phyloP scores from a whole-genome alignment of 768 basidiomycete species.

The Suillus brevipes region DNA sequence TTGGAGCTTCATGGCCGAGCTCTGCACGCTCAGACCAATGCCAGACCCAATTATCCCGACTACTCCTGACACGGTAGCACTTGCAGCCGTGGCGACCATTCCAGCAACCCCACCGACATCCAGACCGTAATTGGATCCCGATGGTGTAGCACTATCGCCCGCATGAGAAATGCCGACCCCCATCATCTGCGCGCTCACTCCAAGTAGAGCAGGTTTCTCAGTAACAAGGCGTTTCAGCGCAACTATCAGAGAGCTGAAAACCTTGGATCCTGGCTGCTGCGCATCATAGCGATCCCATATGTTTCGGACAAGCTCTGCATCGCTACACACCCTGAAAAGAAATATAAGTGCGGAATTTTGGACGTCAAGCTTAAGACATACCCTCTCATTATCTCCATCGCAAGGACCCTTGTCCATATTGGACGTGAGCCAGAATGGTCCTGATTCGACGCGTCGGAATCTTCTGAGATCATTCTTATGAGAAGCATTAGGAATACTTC shows the following conservation, averaged over 20 bases:
- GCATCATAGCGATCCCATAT: constrained; percentile 82
- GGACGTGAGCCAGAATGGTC: constrained; percentile 47
- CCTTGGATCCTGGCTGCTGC: constrained; percentile 57
- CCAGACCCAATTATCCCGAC: constrained; percentile 82
- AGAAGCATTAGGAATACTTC: constrained; percentile 83
- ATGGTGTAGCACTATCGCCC: constrained; percentile 19
- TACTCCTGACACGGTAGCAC: constrained; percentile 79
- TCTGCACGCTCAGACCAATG: constrained; percentile 68
- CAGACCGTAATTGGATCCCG: constrained; percentile 48
- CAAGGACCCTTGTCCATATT: constrained; percentile 85
- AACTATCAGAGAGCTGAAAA: constrained; percentile 77
- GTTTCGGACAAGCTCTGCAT: constrained; percentile 73
- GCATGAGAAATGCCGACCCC: constrained; percentile 64
- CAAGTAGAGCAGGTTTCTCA: constrained; percentile 84
- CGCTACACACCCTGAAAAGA: constrained; percentile 63
- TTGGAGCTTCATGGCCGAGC: constrained; percentile 84
- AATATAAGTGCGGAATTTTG: background rate
- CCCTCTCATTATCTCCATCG: constrained; percentile 93
- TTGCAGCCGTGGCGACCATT: constrained; percentile 81
- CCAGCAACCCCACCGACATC: constrained; percentile 74
- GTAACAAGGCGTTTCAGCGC: constrained; percentile 85
- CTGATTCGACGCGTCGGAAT: constrained; percentile 34
- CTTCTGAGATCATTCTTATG: constrained; percentile 63
- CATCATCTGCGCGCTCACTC: constrained; percentile 75
- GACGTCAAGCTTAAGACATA: constrained; percentile 26